Evolutionary conservation across 1,284 basidiomycete genomes (phyloP).

Genomic region (Ceratorhiza oryzae-sativae): DNA sequence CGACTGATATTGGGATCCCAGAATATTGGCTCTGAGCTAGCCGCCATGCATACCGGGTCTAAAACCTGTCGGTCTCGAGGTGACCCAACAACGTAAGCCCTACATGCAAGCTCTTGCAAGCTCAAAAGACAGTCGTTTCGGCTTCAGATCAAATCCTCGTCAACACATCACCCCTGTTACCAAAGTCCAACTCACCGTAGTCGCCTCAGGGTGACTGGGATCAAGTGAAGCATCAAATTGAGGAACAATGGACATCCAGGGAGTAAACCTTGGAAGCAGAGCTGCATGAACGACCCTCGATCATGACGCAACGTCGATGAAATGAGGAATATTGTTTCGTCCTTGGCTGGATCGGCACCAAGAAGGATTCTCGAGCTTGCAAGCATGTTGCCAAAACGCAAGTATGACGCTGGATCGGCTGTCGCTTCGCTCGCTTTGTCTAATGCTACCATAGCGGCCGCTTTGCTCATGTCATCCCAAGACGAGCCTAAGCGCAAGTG

Average conservation of each 20-base stretch:
- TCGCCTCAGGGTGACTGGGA: background rate
- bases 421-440: background rate
- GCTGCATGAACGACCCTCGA: background rate
- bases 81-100: background rate
- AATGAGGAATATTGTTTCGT: background rate
- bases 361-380: background rate
- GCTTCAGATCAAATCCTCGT: background rate
- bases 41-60: background rate
- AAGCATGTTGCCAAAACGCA: background rate
- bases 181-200: background rate
- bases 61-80: background rate
- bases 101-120: background rate
- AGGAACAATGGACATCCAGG: background rate
- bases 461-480: background rate
- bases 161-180: background rate
- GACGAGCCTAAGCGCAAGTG: background rate
- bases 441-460: background rate
- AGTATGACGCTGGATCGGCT: background rate
- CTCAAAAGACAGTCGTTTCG: background rate
- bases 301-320: background rate
- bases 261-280: background rate
- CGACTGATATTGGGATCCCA: background rate
- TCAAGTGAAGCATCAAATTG: background rate
- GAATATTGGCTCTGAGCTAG: background rate
- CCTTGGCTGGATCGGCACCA: background rate